A percentile compares a stretch with the other conserved stretches of the same genome.
Evolutionary conservation across 2,329 filamentous ascomycete genomes (phyloP).

Genomic region (Aspergillus caelatus): DNA sequence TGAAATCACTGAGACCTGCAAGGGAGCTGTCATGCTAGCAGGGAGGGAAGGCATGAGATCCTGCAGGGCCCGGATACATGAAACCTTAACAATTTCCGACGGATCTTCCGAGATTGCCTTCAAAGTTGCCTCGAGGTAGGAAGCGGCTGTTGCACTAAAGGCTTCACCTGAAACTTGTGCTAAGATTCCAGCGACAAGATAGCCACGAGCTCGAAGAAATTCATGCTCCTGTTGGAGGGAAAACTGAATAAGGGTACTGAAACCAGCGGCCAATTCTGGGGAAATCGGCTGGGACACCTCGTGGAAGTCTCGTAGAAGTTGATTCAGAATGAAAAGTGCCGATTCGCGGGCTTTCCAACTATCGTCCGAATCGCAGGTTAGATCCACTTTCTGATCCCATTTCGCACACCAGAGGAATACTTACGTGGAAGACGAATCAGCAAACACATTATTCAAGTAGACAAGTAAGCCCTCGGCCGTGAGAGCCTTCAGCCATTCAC

Average conservation of each 20-base stretch:
- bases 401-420: slow-evolving; percentile 10
- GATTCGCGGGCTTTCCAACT: slow-evolving; percentile 75
- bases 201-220: slow-evolving; percentile 83
- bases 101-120: slow-evolving; percentile 74
- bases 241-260: slow-evolving; percentile 78
- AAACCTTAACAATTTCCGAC: slow-evolving; percentile 87
- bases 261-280: slow-evolving; percentile 69
- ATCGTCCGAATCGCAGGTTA: slow-evolving; percentile 24
- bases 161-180: slow-evolving; percentile 66
- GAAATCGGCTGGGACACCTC: slow-evolving; percentile 75
- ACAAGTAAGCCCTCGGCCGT: slow-evolving; percentile 78
- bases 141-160: slow-evolving; percentile 46
- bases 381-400: background rate
- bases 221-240: slow-evolving; percentile 71
- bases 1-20: slow-evolving; percentile 64
- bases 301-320: slow-evolving; percentile 79
- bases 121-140: slow-evolving; percentile 62
- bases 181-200: slow-evolving; percentile 79
- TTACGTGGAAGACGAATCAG: slow-evolving; percentile 44
- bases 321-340: slow-evolving; percentile 80
- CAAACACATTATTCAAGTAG: slow-evolving; percentile 75
- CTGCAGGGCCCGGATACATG: slow-evolving; percentile 85
- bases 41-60: slow-evolving; percentile 62
- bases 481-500: slow-evolving; percentile 79
- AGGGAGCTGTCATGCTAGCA: slow-evolving; percentile 52